A percentile compares a stretch with the other conserved stretches of the same genome.
These are phyloP conservation scores for Aspergillus ruber DNA, from an alignment of 2,329 filamentous ascomycete genomes.

Conservation along the genomic window DNA sequence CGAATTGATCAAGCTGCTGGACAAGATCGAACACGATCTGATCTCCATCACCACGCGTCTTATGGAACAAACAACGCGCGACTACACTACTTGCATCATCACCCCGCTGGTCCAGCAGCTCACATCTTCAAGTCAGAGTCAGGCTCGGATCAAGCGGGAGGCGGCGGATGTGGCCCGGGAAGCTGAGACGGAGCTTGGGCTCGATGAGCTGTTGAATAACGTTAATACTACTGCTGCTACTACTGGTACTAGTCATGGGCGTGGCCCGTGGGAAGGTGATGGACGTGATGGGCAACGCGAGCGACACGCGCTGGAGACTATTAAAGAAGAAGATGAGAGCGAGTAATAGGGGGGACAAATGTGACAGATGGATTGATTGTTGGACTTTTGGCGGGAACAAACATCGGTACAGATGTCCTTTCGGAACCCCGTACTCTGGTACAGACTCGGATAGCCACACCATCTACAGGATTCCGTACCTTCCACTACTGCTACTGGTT, in stretches of 20 bases:
- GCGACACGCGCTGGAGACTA: background rate
- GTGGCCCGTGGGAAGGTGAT: too few species aligned
- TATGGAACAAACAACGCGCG: background rate
- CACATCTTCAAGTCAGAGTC: background rate
- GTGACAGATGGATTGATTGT: background rate
- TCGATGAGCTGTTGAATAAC: background rate
- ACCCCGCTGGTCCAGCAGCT: background rate
- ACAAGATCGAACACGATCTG: background rate
- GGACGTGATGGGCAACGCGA: background rate
- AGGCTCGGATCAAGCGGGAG: background rate
- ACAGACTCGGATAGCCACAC: too few species aligned
- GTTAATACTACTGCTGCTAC: background rate
- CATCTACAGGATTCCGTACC: too few species aligned
- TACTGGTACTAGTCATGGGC: too few species aligned
- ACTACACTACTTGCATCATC: slow-evolving; percentile 7
- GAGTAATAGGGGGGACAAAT: background rate
- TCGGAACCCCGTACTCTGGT: too few species aligned
- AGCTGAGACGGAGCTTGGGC: slow-evolving; percentile 1
- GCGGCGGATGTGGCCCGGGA: background rate
- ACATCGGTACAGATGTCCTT: background rate
- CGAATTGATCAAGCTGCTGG: background rate
- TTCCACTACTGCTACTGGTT: too few species aligned
- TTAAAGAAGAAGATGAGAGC: background rate
- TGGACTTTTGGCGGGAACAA: background rate
- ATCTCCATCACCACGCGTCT: background rate